Evolutionary conservation across 1,139 yeast genomes (phyloP).

Genomic region (Taphrina flavorubra): DNA sequence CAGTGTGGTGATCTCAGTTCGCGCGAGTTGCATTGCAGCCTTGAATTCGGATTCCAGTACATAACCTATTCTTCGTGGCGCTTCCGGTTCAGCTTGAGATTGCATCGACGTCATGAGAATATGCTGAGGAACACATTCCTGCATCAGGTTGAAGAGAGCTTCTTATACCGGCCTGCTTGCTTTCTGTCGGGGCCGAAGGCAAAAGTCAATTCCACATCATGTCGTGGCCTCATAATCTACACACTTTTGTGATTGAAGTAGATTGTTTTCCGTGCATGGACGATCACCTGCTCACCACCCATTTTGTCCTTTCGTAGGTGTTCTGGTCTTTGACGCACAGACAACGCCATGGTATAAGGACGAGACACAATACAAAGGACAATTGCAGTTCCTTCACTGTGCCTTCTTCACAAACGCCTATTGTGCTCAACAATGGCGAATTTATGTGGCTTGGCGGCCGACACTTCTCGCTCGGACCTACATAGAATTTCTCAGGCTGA

Average conservation of each 20-base stretch:
- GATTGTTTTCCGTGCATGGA: background rate
- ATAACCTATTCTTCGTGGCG: conserved; percentile 1
- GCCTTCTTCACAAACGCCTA: background rate
- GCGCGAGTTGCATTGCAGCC: conserved; percentile 3
- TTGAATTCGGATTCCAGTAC: conserved; percentile 4
- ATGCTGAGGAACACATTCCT: background rate
- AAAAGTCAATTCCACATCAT: conserved; percentile 5
- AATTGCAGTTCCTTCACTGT: background rate
- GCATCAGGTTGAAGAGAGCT: background rate
- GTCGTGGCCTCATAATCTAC: background rate
- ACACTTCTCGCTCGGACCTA: too few species aligned
- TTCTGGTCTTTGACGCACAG: background rate
- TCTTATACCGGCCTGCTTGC: background rate
- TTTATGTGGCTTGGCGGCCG: too few species aligned
- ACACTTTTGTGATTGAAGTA: background rate
- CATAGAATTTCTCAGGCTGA: too few species aligned
- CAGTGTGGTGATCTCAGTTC: background rate
- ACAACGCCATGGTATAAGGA: background rate
- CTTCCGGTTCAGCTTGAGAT: background rate
- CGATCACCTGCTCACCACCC: background rate
- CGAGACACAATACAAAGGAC: background rate
- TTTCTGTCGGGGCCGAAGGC: background rate
- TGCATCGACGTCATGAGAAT: background rate
- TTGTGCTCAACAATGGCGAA: background rate
- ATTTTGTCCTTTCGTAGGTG: too few species aligned